These are phyloP conservation scores for Astragalus membranaceus DNA, from an alignment of 306 rosid genomes.

Conservation along the genomic window DNA sequence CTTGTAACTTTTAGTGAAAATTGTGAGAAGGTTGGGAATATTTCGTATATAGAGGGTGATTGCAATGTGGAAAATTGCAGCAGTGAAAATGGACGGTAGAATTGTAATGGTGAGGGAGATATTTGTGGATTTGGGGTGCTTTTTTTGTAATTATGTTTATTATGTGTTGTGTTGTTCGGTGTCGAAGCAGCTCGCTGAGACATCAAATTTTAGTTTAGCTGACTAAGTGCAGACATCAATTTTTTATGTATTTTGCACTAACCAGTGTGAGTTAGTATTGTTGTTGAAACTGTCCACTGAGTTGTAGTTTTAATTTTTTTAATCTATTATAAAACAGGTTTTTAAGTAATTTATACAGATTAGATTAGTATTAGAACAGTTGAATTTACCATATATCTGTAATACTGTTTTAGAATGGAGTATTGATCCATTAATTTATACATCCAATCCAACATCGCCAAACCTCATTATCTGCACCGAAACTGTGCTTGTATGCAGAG, in stretches of 20 bases:
- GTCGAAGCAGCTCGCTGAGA: conserved; percentile 93
- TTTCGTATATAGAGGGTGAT: conserved; percentile 45
- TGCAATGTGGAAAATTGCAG: conserved; percentile 32
- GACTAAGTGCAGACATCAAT: conserved; percentile 41
- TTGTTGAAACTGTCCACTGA: conserved; percentile 9
- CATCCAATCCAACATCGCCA: no score
- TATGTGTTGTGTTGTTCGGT: conserved; percentile 34
- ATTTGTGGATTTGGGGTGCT: conserved; percentile 14
- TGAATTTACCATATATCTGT: neutral
- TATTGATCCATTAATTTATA: no score
- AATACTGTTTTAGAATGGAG: no score
- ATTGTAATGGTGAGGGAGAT: neutral
- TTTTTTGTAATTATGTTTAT: conserved; percentile 43
- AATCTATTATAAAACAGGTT: neutral
- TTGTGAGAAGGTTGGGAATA: conserved; percentile 39
- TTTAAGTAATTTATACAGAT: neutral
- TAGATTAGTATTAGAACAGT: neutral
- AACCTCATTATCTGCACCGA: no score
- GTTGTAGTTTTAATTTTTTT: neutral
- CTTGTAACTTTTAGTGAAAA: conserved; percentile 52
- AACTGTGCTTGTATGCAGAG: no score
- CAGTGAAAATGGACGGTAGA: conserved; percentile 22
- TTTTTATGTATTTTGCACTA: conserved; percentile 22
- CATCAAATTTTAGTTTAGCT: conserved; percentile 33
- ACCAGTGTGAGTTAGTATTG: conserved; percentile 10